Evolutionary conservation across 73 alveolate genomes (phyloP).

Genomic region (Paramecium octaurelia): DNA sequence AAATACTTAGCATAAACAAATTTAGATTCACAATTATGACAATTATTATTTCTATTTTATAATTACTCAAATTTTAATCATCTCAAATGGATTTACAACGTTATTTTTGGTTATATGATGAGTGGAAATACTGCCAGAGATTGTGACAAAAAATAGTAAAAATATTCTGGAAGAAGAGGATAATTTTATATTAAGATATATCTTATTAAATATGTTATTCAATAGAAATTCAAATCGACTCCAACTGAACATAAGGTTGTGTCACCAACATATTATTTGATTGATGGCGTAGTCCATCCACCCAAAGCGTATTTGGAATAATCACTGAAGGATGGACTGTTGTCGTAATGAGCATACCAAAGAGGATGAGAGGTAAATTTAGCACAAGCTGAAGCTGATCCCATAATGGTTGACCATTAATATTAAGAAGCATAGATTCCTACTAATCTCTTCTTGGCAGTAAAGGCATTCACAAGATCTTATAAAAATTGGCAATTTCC

Average conservation of each 20-base stretch:
- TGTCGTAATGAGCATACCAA: conserved; percentile 90
- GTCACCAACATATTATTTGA: conserved; percentile 78
- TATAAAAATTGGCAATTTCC: conserved; percentile 65
- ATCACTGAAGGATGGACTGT: conserved; percentile 70
- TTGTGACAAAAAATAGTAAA: too few species aligned
- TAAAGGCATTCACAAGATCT: conserved; percentile 57
- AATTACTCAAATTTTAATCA: too few species aligned
- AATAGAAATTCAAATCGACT: conserved; percentile 74
- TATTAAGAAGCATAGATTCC: conserved; percentile 75
- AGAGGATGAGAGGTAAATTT: conserved; percentile 65
- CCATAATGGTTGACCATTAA: conserved; percentile 76
- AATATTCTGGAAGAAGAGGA: too few species aligned
- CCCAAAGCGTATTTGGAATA: conserved; percentile 66
- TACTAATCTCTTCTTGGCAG: conserved; percentile 61
- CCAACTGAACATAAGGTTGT: conserved; percentile 73
- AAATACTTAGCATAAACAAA: background rate
- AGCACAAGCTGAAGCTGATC: conserved; percentile 69
- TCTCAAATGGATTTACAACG: too few species aligned
- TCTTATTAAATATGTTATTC: background rate
- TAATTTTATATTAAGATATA: too few species aligned
- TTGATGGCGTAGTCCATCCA: conserved; percentile 75
- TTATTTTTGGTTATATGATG: too few species aligned
- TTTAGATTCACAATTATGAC: background rate
- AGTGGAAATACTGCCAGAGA: too few species aligned
- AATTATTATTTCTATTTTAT: background rate